These are phyloP conservation scores for Yamadazyma scolyti DNA, from an alignment of 805 yeast species.

Conservation along the genomic window DNA sequence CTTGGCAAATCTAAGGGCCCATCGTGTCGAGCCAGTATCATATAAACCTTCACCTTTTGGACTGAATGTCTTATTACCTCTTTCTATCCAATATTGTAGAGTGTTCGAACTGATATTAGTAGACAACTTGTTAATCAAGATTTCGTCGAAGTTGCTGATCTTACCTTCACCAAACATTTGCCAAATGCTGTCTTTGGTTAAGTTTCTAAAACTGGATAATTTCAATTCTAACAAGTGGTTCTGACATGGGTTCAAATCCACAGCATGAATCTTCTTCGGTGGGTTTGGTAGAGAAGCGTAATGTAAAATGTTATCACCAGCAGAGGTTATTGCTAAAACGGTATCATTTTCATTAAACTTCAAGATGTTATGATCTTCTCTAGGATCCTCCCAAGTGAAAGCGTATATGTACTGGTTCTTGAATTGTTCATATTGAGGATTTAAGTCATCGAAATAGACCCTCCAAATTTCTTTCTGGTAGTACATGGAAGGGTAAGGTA, in stretches of 20 bases:
- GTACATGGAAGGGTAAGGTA: constrained; percentile 78
- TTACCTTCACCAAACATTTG: constrained; percentile 72
- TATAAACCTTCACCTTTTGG: constrained; percentile 59
- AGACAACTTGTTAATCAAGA: constrained; percentile 52
- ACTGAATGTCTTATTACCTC: constrained; percentile 56
- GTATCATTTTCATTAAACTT: constrained; percentile 62
- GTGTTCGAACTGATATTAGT: constrained; percentile 77
- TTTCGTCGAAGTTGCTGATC: constrained; percentile 42
- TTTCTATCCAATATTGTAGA: constrained; percentile 73
- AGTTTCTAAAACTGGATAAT: constrained; percentile 61
- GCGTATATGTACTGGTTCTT: constrained; percentile 80
- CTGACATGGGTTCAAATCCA: constrained; percentile 80
- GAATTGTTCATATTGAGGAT: constrained; percentile 66
- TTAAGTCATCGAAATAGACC: constrained; percentile 72
- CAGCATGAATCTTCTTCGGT: constrained; percentile 78
- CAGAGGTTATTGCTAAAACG: constrained; percentile 79
- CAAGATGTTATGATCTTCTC: constrained; percentile 69
- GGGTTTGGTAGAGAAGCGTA: constrained; percentile 71
- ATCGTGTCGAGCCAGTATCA: constrained; percentile 81
- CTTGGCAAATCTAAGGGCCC: constrained; percentile 74
- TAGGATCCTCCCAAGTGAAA: constrained; percentile 89
- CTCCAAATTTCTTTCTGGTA: constrained; percentile 78
- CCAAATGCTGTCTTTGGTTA: constrained; percentile 64
- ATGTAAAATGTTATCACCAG: constrained; percentile 76
- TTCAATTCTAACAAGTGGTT: constrained; percentile 77